phyloP scores from a whole-genome alignment of 2,329 filamentous ascomycete genomes.

The Trichoderma sp. region DNA sequence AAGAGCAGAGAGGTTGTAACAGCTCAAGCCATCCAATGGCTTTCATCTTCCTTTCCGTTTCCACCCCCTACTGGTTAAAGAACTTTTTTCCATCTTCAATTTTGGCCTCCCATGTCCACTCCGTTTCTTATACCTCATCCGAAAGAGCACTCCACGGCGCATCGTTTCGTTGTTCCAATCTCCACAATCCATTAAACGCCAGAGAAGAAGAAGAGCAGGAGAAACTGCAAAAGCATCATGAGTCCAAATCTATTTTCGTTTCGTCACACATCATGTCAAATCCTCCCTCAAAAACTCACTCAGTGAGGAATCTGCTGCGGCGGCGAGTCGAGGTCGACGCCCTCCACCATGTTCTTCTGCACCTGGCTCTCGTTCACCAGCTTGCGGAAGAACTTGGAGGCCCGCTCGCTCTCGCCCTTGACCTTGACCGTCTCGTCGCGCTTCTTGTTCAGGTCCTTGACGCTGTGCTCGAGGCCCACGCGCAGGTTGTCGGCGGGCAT shows the following conservation, averaged over 20 bases:
- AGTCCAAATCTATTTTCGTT: constrained; percentile 19
- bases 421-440: constrained; percentile 83
- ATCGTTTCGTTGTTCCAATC: background rate
- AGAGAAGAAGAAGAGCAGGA: background rate
- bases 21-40: background rate
- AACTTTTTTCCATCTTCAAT: background rate
- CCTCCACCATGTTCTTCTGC: constrained; percentile 54
- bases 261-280: constrained; percentile 20
- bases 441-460: constrained; percentile 78
- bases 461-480: constrained; percentile 77
- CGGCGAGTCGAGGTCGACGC: constrained; percentile 54
- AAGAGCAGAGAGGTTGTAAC: constrained; percentile 14
- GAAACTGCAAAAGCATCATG: background rate
- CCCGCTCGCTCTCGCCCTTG: constrained; percentile 80
- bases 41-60: background rate
- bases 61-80: background rate
- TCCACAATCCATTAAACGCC: constrained; percentile 15
- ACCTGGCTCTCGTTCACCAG: constrained; percentile 68
- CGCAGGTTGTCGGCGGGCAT: constrained; percentile 85
- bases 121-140: background rate
- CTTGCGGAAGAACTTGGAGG: constrained; percentile 87
- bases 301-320: constrained; percentile 38
- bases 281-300: constrained; percentile 19
- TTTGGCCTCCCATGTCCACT: background rate
- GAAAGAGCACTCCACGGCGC: constrained; percentile 4